Conservation (phyloP, 257 asterid species). For the Jasminum sambac region DNA sequence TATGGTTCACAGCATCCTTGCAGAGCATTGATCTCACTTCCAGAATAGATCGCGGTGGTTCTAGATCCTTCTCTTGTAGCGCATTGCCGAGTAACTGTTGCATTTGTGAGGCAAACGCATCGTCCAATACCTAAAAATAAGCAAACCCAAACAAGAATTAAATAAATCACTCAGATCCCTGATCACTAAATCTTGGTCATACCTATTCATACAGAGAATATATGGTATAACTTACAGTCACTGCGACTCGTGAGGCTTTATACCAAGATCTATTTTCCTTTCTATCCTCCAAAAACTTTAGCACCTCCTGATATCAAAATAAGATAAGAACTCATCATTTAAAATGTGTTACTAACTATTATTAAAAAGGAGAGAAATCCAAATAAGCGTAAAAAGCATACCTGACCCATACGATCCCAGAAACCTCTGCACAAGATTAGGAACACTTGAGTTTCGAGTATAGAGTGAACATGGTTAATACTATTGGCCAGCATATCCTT, state of each 20-base stretch:
- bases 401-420: constrained; percentile 99
- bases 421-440: constrained; percentile 69
- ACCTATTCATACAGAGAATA: too few species aligned
- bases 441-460: constrained; percentile 74
- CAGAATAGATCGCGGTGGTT: constrained; percentile 68
- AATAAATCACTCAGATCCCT: background rate
- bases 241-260: constrained; percentile 78
- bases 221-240: constrained; percentile 54
- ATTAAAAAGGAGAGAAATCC: background rate
- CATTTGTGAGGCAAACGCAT: constrained; percentile 86
- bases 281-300: constrained; percentile 66
- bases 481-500: constrained; percentile 63
- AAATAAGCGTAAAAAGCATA: constrained; percentile 13
- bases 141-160: background rate
- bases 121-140: constrained; percentile 63
- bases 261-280: constrained; percentile 81
- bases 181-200: too few species aligned
- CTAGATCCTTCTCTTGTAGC: constrained; percentile 74
- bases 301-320: constrained; percentile 56
- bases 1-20: constrained; percentile 63
- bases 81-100: constrained; percentile 74
- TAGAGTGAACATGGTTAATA: constrained; percentile 58
- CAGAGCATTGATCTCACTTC: constrained; percentile 91
- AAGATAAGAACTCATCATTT: background rate
- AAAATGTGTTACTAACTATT: background rate